phyloP scores from a whole-genome alignment of 2,329 filamentous ascomycete genomes.

The Talaromyces atroroseus region DNA sequence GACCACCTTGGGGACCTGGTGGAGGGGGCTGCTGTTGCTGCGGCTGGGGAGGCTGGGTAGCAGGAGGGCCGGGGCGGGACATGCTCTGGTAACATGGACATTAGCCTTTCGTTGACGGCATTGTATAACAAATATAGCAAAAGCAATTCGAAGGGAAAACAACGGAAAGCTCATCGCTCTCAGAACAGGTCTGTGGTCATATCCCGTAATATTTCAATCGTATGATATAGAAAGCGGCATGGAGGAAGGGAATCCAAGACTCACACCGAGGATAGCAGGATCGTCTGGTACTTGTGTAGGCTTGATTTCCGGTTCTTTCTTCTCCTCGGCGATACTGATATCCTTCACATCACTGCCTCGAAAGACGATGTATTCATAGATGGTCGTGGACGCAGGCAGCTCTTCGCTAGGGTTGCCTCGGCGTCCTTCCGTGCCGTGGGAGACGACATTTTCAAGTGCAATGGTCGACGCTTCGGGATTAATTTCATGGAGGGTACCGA shows the following conservation, averaged over 20 bases:
- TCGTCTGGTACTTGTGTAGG: slow-evolving; percentile 82
- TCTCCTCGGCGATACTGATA: slow-evolving; percentile 81
- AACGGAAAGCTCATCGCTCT: slow-evolving; percentile 99
- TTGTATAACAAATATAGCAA: slow-evolving; percentile 17
- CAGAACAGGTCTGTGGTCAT: slow-evolving; percentile 68
- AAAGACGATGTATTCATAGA: slow-evolving; percentile 99
- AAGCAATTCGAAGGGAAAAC: slow-evolving; percentile 92
- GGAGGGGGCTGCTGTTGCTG: slow-evolving; percentile 41
- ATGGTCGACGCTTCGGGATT: slow-evolving; percentile 96
- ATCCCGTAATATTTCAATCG: slow-evolving; percentile 72
- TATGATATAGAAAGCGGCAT: slow-evolving; percentile 13
- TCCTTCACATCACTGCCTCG: slow-evolving; percentile 98
- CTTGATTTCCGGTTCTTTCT: slow-evolving; percentile 64
- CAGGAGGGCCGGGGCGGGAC: slow-evolving; percentile 39
- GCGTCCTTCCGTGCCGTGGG: slow-evolving; percentile 89
- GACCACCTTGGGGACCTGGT: slow-evolving; percentile 6
- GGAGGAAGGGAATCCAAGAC: slow-evolving; percentile 39
- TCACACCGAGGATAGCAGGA: slow-evolving; percentile 94
- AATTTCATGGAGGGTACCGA: slow-evolving; percentile 94
- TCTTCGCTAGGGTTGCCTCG: slow-evolving; percentile 73
- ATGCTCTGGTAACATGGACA: slow-evolving; percentile 30
- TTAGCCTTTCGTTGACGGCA: not conserved
- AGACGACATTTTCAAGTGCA: slow-evolving; percentile 91
- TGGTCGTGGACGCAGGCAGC: slow-evolving; percentile 73
- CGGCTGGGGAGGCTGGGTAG: slow-evolving; percentile 34